Conservation (phyloP, 441 rosid genomes). For the Brassica balearica region DNA sequence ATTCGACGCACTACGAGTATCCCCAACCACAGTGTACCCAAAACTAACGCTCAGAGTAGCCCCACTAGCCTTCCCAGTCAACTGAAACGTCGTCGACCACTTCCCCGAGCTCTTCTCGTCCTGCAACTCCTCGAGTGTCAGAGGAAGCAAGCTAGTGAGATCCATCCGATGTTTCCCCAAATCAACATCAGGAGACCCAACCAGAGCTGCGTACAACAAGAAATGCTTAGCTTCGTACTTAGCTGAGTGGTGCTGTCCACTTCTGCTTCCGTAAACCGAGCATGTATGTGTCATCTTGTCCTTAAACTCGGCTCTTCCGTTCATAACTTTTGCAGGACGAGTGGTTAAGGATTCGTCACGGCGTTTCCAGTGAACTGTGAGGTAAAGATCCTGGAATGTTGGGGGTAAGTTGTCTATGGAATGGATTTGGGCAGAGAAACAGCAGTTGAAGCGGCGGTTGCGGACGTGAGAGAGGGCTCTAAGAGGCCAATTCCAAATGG, state of each 20-base stretch:
- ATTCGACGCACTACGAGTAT: constrained; percentile 52
- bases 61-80: constrained; percentile 83
- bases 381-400: constrained; percentile 59
- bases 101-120: constrained; percentile 89
- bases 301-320: constrained; percentile 75
- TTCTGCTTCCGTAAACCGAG: constrained; percentile 78
- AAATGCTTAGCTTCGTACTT: constrained; percentile 96
- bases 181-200: constrained; percentile 73
- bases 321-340: constrained; percentile 61
- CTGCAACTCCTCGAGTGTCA: constrained; percentile 88
- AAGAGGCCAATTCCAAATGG: constrained; percentile 88
- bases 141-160: constrained; percentile 90
- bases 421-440: constrained; percentile 82
- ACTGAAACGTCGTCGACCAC: constrained; percentile 91
- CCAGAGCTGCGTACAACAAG: constrained; percentile 70
- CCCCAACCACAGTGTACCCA: constrained; percentile 78
- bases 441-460: constrained; percentile 73
- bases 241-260: constrained; percentile 87
- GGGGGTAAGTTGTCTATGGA: constrained; percentile 73
- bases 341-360: constrained; percentile 72
- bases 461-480: constrained; percentile 74
- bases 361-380: constrained; percentile 91
- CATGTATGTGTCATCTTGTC: constrained; percentile 80
- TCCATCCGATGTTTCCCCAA: constrained; percentile 96
- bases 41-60: constrained; percentile 84